A percentile compares a stretch with the other conserved stretches of the same genome.
phyloP scores from a whole-genome alignment of 768 basidiomycete genomes.

The Mycena olivaceomarginata region DNA sequence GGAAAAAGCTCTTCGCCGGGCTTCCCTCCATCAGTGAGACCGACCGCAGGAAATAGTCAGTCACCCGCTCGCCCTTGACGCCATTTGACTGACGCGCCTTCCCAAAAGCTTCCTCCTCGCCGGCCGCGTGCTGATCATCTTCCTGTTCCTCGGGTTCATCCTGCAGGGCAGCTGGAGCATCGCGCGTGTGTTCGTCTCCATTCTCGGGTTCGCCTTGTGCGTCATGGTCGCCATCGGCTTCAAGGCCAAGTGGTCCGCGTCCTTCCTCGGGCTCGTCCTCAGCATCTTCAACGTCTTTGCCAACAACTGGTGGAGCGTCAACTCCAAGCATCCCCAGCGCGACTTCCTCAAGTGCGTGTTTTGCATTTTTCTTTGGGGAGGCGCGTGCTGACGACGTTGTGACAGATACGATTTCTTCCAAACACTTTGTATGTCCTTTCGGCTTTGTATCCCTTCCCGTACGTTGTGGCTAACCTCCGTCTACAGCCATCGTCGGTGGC shows the following conservation, averaged over 20 bases:
- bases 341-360: constrained; percentile 95
- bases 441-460: not conserved
- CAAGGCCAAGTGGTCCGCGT: constrained; percentile 99
- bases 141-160: constrained; percentile 99
- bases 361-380: constrained; percentile 10
- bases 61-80: constrained; percentile 31
- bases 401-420: constrained; percentile 99
- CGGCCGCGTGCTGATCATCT: constrained; percentile 97
- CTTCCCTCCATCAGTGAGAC: constrained; percentile 93
- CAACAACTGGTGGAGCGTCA: constrained; percentile 99
- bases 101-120: constrained; percentile 92
- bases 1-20: constrained; percentile 93
- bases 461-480: constrained; percentile 23
- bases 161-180: constrained; percentile 95
- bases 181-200: constrained; percentile 89
- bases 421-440: constrained; percentile 79
- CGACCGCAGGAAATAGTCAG: constrained; percentile 98
- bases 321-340: constrained; percentile 93
- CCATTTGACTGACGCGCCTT: constrained; percentile 8
- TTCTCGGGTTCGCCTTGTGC: constrained; percentile 94
- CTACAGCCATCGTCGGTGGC: constrained; percentile 92
- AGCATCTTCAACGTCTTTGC: constrained; percentile 98
- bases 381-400: constrained; percentile 46
- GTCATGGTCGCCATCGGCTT: constrained; percentile 98
- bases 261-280: constrained; percentile 94